These are phyloP conservation scores for Botryotinia calthae DNA, from an alignment of 2,329 filamentous ascomycete genomes.

Conservation along the genomic window DNA sequence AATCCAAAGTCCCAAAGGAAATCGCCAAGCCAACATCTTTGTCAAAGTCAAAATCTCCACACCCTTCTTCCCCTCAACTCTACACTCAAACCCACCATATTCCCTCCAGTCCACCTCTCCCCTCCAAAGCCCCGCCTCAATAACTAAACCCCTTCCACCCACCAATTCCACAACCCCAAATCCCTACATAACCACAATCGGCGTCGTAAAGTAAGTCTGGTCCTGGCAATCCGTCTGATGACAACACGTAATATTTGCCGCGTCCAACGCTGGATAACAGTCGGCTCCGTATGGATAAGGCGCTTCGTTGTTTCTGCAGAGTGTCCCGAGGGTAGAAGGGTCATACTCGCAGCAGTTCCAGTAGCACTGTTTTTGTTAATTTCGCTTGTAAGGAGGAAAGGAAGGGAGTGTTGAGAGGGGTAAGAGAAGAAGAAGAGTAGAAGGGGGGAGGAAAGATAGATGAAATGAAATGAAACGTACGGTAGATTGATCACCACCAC, in stretches of 20 bases:
- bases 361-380: neutral
- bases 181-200: neutral
- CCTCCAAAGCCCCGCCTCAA: neutral
- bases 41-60: neutral
- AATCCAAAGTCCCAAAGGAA: neutral
- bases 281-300: neutral
- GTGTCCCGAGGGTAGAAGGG: neutral
- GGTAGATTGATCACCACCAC: neutral
- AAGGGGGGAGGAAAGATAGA: no score
- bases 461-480: neutral
- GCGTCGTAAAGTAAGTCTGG: neutral
- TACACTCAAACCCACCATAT: no score
- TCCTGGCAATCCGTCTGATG: neutral
- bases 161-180: neutral
- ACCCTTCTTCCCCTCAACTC: neutral
- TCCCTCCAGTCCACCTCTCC: neutral
- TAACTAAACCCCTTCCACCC: neutral
- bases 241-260: neutral
- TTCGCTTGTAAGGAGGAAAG: neutral
- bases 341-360: neutral
- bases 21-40: no score
- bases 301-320: neutral
- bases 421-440: neutral
- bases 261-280: neutral
- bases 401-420: no score